Conservation (phyloP, 202 grass and related monocot species). For the Panicum hallii region DNA sequence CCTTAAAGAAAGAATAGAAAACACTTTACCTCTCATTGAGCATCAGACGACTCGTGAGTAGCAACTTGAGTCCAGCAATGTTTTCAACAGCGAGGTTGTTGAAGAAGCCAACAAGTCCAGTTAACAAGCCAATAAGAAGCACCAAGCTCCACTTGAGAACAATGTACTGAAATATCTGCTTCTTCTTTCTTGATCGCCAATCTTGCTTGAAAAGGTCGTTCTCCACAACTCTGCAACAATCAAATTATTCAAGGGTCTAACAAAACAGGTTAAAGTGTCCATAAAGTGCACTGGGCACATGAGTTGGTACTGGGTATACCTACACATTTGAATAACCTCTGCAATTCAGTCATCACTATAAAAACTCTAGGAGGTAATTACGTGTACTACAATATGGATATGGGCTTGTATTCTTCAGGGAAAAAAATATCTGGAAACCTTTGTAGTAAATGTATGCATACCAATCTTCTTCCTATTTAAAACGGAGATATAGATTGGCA, state of each 20-base stretch:
- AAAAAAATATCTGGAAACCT: conserved; percentile 16
- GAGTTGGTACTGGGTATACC: not conserved
- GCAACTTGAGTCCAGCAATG: conserved; percentile 85
- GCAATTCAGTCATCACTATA: not conserved
- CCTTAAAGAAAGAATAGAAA: not conserved
- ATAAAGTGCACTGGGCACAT: not conserved
- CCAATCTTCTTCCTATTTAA: not conserved
- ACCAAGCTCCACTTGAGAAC: conserved; percentile 86
- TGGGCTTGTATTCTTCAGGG: not conserved
- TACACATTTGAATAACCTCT: not conserved
- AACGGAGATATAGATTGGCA: not conserved
- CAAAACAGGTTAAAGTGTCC: not conserved
- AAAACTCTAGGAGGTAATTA: not conserved
- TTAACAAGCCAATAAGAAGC: conserved; percentile 79
- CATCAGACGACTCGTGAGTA: conserved; percentile 77
- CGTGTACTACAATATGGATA: not conserved
- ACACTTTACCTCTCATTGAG: conserved; percentile 67
- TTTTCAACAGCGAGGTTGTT: conserved; percentile 97
- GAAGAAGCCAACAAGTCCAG: conserved; percentile 88
- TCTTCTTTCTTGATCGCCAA: conserved; percentile 80
- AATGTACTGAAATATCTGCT: conserved; percentile 92
- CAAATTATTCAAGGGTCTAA: conserved; percentile 21
- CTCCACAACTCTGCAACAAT: conserved; percentile 79
- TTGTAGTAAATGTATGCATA: not conserved
- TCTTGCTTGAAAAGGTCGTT: conserved; percentile 94